Percentiles rank a stretch among this genome's conserved stretches.
Conservation (phyloP, 768 basidiomycete species). For the Leccinum sublutescens region DNA sequence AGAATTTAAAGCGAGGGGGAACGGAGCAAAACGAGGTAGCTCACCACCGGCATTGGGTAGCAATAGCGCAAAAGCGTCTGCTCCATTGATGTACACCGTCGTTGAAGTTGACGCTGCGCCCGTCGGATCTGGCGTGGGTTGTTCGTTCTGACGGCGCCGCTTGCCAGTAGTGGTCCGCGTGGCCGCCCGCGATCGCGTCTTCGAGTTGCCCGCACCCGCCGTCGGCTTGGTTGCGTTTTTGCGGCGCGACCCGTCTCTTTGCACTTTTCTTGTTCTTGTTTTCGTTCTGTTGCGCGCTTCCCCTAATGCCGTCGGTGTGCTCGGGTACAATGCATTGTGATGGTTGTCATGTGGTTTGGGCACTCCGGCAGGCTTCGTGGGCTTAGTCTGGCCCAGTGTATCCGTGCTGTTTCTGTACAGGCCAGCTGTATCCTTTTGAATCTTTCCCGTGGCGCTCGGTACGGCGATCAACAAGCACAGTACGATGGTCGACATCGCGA, state of each 20-base stretch:
- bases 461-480: conserved; percentile 5
- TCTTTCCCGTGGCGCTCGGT: conserved; percentile 9
- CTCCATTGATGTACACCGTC: conserved; percentile 35
- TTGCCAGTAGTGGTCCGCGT: conserved; percentile 16
- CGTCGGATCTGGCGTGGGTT: conserved; percentile 42
- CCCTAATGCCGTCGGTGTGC: not conserved
- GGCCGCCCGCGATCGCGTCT: conserved; percentile 2
- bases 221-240: not conserved
- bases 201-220: not conserved
- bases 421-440: not conserved
- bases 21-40: not conserved
- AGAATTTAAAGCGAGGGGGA: not conserved
- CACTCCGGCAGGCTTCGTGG: not conserved
- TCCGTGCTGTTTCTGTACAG: conserved; percentile 6
- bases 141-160: conserved; percentile 21
- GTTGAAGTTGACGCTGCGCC: conserved; percentile 32
- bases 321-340: conserved; percentile 9
- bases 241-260: not conserved
- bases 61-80: conserved; percentile 35
- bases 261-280: not conserved
- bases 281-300: not conserved
- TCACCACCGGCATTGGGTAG: conserved; percentile 37
- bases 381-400: not conserved
- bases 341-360: not conserved
- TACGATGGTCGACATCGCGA: conserved; percentile 12